Conservation (phyloP, 2,329 filamentous ascomycete species). For the Westerdykella sp. region DNA sequence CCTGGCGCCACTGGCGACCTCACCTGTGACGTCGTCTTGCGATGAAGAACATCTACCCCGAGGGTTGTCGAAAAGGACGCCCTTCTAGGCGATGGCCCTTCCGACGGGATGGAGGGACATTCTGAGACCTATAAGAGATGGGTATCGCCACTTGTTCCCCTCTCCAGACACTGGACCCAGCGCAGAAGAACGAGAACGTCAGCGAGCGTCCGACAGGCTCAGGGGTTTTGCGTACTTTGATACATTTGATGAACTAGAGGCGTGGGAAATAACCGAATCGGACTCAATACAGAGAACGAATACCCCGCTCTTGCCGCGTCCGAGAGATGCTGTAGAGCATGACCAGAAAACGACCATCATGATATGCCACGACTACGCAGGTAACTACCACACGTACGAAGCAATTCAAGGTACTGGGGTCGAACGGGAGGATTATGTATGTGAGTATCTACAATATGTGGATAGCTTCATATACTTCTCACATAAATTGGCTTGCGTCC, state of each 20-base stretch:
- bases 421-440: constrained; percentile 33
- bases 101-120: constrained; percentile 35
- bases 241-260: constrained; percentile 35
- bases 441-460: constrained; percentile 42
- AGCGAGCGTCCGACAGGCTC: constrained; percentile 26
- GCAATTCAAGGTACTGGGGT: constrained; percentile 26
- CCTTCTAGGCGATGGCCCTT: neutral
- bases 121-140: constrained; percentile 35
- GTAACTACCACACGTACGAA: constrained; percentile 44
- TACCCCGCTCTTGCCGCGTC: constrained; percentile 30
- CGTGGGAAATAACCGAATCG: constrained; percentile 26
- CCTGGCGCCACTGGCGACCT: constrained; percentile 14
- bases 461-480: constrained; percentile 46
- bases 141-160: constrained; percentile 34
- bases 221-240: constrained; percentile 41
- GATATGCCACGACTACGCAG: constrained; percentile 35
- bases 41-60: neutral
- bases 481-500: constrained; percentile 42
- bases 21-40: neutral
- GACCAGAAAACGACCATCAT: constrained; percentile 26
- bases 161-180: constrained; percentile 30
- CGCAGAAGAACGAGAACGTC: constrained; percentile 26
- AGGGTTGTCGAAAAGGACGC: too few relatives aligned
- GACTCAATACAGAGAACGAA: constrained; percentile 37
- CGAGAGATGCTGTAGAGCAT: neutral